Evolutionary conservation across 169 alveolate genomes (phyloP).

Genomic region (Besnoitia besnoiti): DNA sequence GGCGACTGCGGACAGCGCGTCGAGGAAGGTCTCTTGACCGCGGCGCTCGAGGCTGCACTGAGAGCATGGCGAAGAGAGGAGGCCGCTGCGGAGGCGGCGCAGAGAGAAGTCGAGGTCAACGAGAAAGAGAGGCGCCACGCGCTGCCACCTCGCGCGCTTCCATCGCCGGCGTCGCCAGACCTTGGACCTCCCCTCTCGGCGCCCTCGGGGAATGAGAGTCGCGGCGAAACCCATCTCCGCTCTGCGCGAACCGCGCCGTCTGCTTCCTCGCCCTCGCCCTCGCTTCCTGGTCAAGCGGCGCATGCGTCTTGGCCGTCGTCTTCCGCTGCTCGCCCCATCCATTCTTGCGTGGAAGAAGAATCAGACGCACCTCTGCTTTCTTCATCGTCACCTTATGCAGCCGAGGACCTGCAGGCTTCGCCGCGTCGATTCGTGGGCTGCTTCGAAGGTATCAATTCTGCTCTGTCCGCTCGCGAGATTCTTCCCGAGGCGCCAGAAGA

Average conservation of each 20-base stretch:
- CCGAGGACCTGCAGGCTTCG: neutral
- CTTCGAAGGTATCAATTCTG: slow-evolving; percentile 23
- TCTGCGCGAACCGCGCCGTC: neutral
- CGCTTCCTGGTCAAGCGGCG: neutral
- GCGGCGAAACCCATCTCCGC: neutral
- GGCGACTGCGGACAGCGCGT: neutral
- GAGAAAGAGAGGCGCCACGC: neutral
- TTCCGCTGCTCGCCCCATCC: neutral
- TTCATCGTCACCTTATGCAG: neutral
- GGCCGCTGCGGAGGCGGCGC: neutral
- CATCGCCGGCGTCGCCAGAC: neutral
- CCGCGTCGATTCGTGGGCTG: neutral
- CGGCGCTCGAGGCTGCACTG: neutral
- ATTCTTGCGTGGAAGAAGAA: neutral
- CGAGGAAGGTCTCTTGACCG: neutral
- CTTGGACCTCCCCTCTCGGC: neutral
- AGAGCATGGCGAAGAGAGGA: neutral
- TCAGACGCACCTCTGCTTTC: neutral
- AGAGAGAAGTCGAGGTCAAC: too few relatives aligned
- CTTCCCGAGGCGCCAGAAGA: neutral
- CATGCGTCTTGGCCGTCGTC: neutral
- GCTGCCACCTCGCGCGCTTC: neutral
- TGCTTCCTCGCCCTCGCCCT: neutral
- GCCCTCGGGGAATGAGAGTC: neutral
- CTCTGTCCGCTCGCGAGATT: neutral